Base-by-base conservation (phyloP, 805 yeast genomes). In the Torulaspora maleeae region DNA sequence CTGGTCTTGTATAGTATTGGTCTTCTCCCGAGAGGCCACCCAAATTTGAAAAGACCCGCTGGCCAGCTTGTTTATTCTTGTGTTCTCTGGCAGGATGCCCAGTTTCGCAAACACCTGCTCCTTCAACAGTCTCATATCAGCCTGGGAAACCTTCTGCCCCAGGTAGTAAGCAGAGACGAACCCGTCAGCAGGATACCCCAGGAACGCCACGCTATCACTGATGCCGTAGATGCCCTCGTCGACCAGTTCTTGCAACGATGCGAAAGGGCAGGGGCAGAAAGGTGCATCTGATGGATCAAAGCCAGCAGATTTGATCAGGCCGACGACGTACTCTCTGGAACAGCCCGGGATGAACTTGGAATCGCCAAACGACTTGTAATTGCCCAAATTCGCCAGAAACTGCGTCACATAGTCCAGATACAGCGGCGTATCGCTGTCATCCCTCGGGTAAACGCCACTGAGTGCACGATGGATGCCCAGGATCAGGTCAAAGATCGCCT, bases 361-460 rank as follows among this genome's bases (percentile, higher is more conserved):
- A 67, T 88, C 96, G 53, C 96, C 96, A 63, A 88, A 88, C 1
- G 93, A 83, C 67, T 83, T 88, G 68, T 77, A 85, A 59, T 85
- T 85, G 53, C 93, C 93, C 63, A 82, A 71, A 64, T 85, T 85
- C 30, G 82, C 71, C 50, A 85, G 69, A 58, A 85, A 80, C 69
- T 85, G 91, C 33, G 88, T 83, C 25, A 82, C 83, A 63, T 78
- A 87, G 59, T 83, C 86, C 62, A 86, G 68, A 61, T 83, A 86
- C 13, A 42, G 43, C 7, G 27, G 64, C 1, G 68, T 70, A 11
- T 66, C 68, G 9, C 55, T 53, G 9, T 28, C 32, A 12, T 60
- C 54, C 20, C 55, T 56, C 8, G 71, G 62, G 48, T 76, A 74
- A 41, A 82, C 78, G 5, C 76, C 77, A 2, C 70, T 69, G n/a